phyloP scores from a whole-genome alignment of 1,284 basidiomycete species.

The Boletus mariae region DNA sequence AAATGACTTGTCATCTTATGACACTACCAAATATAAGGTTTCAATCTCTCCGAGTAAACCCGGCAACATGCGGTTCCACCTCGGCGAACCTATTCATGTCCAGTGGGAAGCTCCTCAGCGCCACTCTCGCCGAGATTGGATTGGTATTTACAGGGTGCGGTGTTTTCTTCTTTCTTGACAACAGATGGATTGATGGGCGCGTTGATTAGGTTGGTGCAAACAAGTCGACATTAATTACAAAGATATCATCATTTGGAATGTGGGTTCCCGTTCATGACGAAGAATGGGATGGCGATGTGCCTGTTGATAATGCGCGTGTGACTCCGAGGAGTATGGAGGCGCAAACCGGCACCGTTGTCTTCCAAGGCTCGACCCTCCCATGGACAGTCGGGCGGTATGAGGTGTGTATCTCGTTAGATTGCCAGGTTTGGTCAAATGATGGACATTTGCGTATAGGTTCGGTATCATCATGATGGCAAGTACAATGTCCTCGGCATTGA shows the following conservation, averaged over 20 bases:
- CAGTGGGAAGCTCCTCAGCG: conserved; percentile 84
- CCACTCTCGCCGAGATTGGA: conserved; percentile 96
- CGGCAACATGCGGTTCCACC: conserved; percentile 67
- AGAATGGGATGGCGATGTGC: conserved; percentile 90
- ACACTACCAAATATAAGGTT: conserved; percentile 75
- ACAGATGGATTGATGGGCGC: conserved; percentile 5
- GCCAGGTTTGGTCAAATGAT: not conserved
- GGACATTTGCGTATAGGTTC: conserved; percentile 42
- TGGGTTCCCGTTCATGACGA: conserved; percentile 91
- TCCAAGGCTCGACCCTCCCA: conserved; percentile 76
- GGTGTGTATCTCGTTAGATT: conserved; percentile 39
- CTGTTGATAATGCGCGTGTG: conserved; percentile 46
- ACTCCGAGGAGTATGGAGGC: conserved; percentile 38
- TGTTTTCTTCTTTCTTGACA: not conserved
- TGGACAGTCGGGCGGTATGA: conserved; percentile 90
- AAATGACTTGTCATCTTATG: conserved; percentile 75
- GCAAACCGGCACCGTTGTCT: conserved; percentile 69
- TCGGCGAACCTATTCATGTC: conserved; percentile 87
- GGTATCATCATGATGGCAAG: conserved; percentile 91
- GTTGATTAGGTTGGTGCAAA: conserved; percentile 75
- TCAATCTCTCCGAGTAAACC: conserved; percentile 53
- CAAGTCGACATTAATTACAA: conserved; percentile 78
- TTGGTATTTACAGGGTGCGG: conserved; percentile 81
- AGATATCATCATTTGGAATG: conserved; percentile 83
- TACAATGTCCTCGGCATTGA: conserved; percentile 91